Base-by-base conservation (phyloP, 371 early-diverging fungal species). In the Rhizopus arrhizus region DNA sequence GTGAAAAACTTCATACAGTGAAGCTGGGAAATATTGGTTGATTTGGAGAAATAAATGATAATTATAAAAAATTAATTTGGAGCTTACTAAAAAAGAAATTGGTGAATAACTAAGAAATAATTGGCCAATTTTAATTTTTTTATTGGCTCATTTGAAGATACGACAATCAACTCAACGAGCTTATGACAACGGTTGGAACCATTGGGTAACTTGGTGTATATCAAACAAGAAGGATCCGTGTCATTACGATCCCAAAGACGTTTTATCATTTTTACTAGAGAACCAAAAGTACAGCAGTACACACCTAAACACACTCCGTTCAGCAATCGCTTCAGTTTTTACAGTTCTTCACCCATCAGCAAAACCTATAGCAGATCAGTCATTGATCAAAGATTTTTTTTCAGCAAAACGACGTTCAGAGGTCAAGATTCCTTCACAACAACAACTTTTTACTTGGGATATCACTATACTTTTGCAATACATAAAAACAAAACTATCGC, bases 241-340 rank as follows among this genome's bases (percentile, higher is more conserved):
- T n/a, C 42, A 42, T 42, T 54, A 54, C 43, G 13, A 54, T 42
- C 13, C 32, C 2, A 3, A 16, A 9, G 43, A 29, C n/a, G 42
- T 42, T 13, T 45, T 45, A 5, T 8, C 22, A 5, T 55, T 43
- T 33, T 35, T 51, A 8, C n/a, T 55, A 1, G n/a, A 31, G 5
- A 16, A 55, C 13, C 3, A 45, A n/a, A 13, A 55, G 3, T 57
- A 13, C n/a, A 36, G 38, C 4, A 7, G 0, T 5, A 10, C 4
- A 32, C 49, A 53, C 22, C 29, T 61, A 33, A 61, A 61, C 15
- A 40, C 31, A 0, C 31, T 61, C 5, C 33, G 54, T 34, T 60
- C 53, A 43, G 16, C 53, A 12, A 60, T 60, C 13, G 61, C 61
- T 6, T 61, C 61, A 13, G 55, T 61, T 5, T 55, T 55, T 41